Conservation (phyloP, 441 rosid genomes). For the Dalechampia spathulata region DNA sequence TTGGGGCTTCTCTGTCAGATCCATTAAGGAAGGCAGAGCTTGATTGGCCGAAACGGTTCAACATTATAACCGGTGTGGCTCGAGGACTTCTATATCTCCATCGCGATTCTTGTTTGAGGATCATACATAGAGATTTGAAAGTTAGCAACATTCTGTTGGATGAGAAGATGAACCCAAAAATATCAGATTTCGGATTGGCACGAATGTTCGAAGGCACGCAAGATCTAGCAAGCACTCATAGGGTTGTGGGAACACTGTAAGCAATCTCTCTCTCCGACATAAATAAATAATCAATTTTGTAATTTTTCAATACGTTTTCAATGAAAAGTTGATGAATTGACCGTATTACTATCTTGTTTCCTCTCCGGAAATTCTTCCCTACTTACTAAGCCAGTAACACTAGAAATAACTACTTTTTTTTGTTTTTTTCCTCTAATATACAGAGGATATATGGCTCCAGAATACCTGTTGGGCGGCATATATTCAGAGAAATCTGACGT, state of each 20-base stretch:
- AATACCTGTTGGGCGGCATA: constrained; percentile 14
- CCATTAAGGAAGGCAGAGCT: constrained; percentile 9
- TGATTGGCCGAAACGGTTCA: constrained; percentile 16
- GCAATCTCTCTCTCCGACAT: too few species aligned
- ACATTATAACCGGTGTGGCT: constrained; percentile 18
- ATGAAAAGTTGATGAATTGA: too few species aligned
- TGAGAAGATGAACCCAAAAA: constrained; percentile 25
- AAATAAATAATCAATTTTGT: neutral
- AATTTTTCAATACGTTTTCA: too few species aligned
- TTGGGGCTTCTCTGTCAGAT: too few species aligned
- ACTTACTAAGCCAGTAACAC: too few species aligned
- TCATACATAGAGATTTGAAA: constrained; percentile 23
- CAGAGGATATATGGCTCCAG: constrained; percentile 26
- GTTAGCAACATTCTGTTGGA: constrained; percentile 16
- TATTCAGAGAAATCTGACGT: constrained; percentile 25
- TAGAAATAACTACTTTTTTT: too few species aligned
- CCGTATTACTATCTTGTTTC: too few species aligned
- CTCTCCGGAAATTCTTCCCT: too few species aligned
- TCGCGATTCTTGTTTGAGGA: constrained; percentile 19
- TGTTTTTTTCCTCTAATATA: neutral
- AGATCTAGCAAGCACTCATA: constrained; percentile 12
- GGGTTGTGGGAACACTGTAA: neutral
- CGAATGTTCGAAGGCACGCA: constrained; percentile 19
- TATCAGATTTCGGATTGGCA: constrained; percentile 31
- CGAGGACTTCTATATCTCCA: constrained; percentile 27